Base-by-base conservation (phyloP, 2,329 filamentous ascomycete genomes). In the Gremmenia infestans region DNA sequence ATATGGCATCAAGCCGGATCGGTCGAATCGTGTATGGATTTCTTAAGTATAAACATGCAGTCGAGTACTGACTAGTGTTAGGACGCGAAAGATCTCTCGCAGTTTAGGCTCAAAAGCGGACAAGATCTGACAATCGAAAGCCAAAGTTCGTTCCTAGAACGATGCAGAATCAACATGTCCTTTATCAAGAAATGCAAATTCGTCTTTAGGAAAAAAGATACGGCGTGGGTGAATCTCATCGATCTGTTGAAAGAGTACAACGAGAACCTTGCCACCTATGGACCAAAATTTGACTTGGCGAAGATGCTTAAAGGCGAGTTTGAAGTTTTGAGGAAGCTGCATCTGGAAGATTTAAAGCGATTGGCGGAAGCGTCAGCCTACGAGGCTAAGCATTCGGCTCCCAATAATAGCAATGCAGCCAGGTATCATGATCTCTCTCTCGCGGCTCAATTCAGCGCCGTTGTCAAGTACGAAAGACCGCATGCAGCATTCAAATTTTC, bases 101-200 rank as follows among this genome's bases (percentile, higher is more conserved):
- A 55, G 28, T 66, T 62, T 50, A 45, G 50, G 5, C 48, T 66
- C 5, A 59, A 57, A 40, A 58, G 54, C 25, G 64, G 64, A 15
- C 60, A 63, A 22, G 57, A 59, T n/a, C 59, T 66, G 12, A 65
- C 59, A 0, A 48, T 60, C 4, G 64, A 65, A 54, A 63, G 56
- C 1, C 63, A 65, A 58, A 59, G 50, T 7, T 47, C 53, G 8
- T 66, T 66, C 37, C 50, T 65, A 11, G 63, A 66, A 43, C 57
- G 61, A 35, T 66, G 64, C 55, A 58, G 54, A 19, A 39, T 53
- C 17, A 66, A 66, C 32, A 50, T 65, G 52, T 59, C 59, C 25
- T 65, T 66, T 45, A 59, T 66, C 53, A 63, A 59, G 48, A 57
- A 57, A 55, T 64, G 59, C 57, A 62, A 60, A 47, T 65, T 65